phyloP scores from a whole-genome alignment of 768 basidiomycete species.

The Tylopilus felleus region DNA sequence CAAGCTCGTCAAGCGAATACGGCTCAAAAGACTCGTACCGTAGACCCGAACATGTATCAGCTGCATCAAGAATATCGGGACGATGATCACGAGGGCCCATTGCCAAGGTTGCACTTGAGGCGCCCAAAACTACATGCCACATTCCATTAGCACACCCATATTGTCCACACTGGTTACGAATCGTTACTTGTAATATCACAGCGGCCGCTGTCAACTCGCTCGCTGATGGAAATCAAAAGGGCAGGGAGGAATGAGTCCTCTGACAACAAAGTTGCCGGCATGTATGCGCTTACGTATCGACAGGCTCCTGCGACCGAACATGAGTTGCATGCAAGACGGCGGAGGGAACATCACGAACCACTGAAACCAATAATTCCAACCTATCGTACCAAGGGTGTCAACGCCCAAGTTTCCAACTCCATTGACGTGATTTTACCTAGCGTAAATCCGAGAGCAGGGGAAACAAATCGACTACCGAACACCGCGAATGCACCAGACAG shows the following conservation, averaged over 20 bases:
- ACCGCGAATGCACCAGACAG: conserved; percentile 60
- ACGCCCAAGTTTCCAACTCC: neutral
- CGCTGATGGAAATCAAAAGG: conserved; percentile 30
- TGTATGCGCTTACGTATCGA: conserved; percentile 35
- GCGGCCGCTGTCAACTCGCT: conserved; percentile 59
- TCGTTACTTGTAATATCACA: conserved; percentile 44
- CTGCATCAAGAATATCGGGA: conserved; percentile 50
- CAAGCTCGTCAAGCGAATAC: neutral
- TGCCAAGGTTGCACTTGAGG: conserved; percentile 48
- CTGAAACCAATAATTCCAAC: conserved; percentile 60
- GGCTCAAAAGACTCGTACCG: conserved; percentile 32
- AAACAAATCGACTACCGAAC: conserved; percentile 57
- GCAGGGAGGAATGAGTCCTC: conserved; percentile 10
- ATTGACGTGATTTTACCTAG: conserved; percentile 34
- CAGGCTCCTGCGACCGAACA: conserved; percentile 30
- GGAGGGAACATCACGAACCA: conserved; percentile 25
- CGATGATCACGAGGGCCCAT: conserved; percentile 54
- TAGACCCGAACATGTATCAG: conserved; percentile 57
- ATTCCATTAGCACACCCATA: neutral
- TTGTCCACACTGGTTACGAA: neutral
- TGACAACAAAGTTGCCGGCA: neutral
- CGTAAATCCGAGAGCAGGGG: conserved; percentile 57
- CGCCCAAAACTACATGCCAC: conserved; percentile 39
- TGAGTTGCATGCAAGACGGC: neutral
- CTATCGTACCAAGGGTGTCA: conserved; percentile 19